A percentile compares a stretch with the other conserved stretches of the same genome.
phyloP scores from a whole-genome alignment of 805 yeast species.

The Ogataea degrootiae region DNA sequence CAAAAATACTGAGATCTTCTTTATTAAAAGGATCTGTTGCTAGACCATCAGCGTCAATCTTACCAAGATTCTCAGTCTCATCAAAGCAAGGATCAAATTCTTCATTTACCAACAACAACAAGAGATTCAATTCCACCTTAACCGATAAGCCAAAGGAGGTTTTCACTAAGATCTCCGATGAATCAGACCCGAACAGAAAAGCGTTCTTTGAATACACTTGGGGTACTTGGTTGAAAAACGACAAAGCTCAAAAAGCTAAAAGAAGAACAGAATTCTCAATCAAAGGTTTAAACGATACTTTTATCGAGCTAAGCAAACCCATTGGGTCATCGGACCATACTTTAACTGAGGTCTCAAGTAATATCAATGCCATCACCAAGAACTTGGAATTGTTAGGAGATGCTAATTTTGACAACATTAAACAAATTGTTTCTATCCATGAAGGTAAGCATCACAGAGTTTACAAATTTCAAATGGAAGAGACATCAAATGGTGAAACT shows the following conservation, averaged over 20 bases:
- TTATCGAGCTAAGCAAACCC: slow-evolving; percentile 41
- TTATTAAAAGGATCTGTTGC: background rate
- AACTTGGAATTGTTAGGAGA: slow-evolving; percentile 19
- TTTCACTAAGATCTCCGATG: slow-evolving; percentile 55
- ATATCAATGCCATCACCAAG: slow-evolving; percentile 17
- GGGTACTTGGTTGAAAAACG: slow-evolving; percentile 93
- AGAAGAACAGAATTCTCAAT: slow-evolving; percentile 80
- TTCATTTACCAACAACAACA: background rate
- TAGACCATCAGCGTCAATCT: background rate
- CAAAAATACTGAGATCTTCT: background rate
- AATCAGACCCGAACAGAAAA: slow-evolving; percentile 61
- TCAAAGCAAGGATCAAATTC: background rate
- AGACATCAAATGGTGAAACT: slow-evolving; percentile 22
- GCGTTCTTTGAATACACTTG: slow-evolving; percentile 83
- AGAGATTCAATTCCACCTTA: slow-evolving; percentile 9
- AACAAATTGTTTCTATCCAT: slow-evolving; percentile 76
- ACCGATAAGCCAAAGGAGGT: slow-evolving; percentile 26
- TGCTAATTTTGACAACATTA: slow-evolving; percentile 35
- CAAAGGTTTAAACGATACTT: slow-evolving; percentile 61
- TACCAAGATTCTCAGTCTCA: background rate
- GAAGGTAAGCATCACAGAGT: slow-evolving; percentile 94
- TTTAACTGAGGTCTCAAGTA: slow-evolving; percentile 8
- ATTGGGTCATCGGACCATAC: slow-evolving; percentile 24
- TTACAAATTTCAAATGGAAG: slow-evolving; percentile 62
- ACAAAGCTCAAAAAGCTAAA: slow-evolving; percentile 63